Conservation (phyloP, 192 early-diverging fungal genomes). For the Backusella mclennaniae region DNA sequence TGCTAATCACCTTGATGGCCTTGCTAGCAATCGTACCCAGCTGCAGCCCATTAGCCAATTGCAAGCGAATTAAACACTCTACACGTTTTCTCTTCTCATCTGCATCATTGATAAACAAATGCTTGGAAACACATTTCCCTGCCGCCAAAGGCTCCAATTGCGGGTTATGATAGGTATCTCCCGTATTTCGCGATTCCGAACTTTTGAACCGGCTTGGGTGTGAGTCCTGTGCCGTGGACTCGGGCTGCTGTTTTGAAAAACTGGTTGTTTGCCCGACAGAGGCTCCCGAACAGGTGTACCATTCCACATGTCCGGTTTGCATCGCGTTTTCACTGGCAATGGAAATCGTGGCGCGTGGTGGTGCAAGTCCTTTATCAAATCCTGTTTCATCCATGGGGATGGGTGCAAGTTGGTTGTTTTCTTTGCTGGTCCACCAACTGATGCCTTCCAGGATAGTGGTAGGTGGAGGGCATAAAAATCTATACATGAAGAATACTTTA, state of each 20-base stretch:
- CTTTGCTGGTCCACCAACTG: slow-evolving; percentile 60
- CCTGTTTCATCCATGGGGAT: not conserved
- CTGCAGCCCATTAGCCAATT: slow-evolving; percentile 60
- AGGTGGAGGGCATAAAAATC: slow-evolving; percentile 82
- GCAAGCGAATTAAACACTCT: slow-evolving; percentile 70
- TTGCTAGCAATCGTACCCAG: slow-evolving; percentile 72
- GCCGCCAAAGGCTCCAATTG: slow-evolving; percentile 40
- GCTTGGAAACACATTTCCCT: slow-evolving; percentile 78
- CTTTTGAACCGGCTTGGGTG: slow-evolving; percentile 18
- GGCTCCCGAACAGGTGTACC: slow-evolving; percentile 43
- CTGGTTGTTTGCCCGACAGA: slow-evolving; percentile 24
- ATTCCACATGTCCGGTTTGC: slow-evolving; percentile 54
- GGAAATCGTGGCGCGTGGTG: slow-evolving; percentile 53
- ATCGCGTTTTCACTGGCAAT: slow-evolving; percentile 55
- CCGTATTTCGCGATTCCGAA: slow-evolving; percentile 21
- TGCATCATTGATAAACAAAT: slow-evolving; percentile 82
- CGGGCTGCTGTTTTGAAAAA: not conserved
- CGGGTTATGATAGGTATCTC: slow-evolving; percentile 22
- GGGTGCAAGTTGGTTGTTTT: not conserved
- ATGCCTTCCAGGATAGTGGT: slow-evolving; percentile 75
- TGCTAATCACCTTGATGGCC: slow-evolving; percentile 88
- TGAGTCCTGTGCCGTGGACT: not conserved
- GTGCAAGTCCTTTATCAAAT: slow-evolving; percentile 13
- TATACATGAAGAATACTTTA: slow-evolving; percentile 13
- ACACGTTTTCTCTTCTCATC: slow-evolving; percentile 84